Evolutionary conservation across 495 filamentous ascomycete species (phyloP), one percentile per base, ranked within the genome.

Genomic region (Chlorociboria aeruginascens): DNA sequence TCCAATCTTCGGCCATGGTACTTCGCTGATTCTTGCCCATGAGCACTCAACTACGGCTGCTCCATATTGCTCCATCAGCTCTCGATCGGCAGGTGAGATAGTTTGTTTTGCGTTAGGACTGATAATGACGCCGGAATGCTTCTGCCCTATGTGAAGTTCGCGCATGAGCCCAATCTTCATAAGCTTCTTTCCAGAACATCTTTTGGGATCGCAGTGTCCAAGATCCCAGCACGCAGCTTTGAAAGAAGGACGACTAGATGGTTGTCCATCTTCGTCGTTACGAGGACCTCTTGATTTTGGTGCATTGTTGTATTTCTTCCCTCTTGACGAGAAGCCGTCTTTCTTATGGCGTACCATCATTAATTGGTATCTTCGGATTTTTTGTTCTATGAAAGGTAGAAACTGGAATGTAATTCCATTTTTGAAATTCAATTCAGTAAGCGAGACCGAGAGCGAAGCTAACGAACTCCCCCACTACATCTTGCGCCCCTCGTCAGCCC

Each of bases 161-260:
- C 92, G 80, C 90, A 98, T 95, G 46, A 96, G 65, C 1, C 90
- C 89, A 29, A 93, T 76, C 55, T 83, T 78, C 72, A 97, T 93
- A 33, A 98, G 73, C 45, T 84, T 78, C 69, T 98, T 96, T 11
- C 92, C 92, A 0, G 90, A 96, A 64, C 92, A 98, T 56, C 93
- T 72, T 63, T 97, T 96, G 7, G 89, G 89, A 63, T 98, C 92
- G 68, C 92, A 98, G 63, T 98, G 92, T 41, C 87, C 88, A 32
- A 98, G 70, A 63, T 98, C 92, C 92, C 92, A 98, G 61, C 90
- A 95, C 32, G 90, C 92, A 39, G 92, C 93, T 69, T 85, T 88
- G 74, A 85, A 94, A 11, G 77, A 61, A 30, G 86, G 83, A 48
- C 69, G 69, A 33, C 67, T 44, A 66, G 48, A 63, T 66, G 54